These are phyloP conservation scores for Plenodomus biglobosus DNA, from an alignment of 2,329 filamentous ascomycete genomes.

Conservation along the genomic window DNA sequence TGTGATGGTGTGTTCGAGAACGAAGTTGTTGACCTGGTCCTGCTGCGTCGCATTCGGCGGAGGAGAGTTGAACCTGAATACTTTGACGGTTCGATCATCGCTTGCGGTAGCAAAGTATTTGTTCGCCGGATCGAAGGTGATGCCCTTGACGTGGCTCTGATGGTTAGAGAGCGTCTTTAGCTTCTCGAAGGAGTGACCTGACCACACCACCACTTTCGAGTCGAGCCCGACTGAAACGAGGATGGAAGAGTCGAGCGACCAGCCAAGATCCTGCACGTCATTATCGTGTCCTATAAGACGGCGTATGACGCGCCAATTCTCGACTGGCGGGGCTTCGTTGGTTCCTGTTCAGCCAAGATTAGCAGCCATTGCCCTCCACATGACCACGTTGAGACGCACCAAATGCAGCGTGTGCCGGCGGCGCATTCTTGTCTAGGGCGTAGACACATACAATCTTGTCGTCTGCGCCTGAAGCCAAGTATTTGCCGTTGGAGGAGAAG, in stretches of 20 bases:
- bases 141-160: constrained; percentile 97
- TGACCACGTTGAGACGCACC: constrained; percentile 55
- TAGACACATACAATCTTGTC: constrained; percentile 99
- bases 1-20: constrained; percentile 87
- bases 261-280: constrained; percentile 95
- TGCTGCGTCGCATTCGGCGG: constrained; percentile 88
- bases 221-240: constrained; percentile 94
- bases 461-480: constrained; percentile 94
- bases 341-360: constrained; percentile 57
- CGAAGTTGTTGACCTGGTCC: constrained; percentile 96
- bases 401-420: constrained; percentile 76
- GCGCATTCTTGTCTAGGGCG: constrained; percentile 78
- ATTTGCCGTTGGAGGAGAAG: constrained; percentile 93
- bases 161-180: constrained; percentile 91
- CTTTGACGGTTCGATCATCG: constrained; percentile 94
- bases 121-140: constrained; percentile 97
- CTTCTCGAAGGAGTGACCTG: constrained; percentile 96
- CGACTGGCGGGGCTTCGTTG: constrained; percentile 87
- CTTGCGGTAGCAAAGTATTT: constrained; percentile 99
- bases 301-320: constrained; percentile 97
- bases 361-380: constrained; percentile 12
- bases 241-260: constrained; percentile 94
- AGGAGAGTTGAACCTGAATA: constrained; percentile 88
- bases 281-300: constrained; percentile 96
- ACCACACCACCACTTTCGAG: constrained; percentile 98